Percentiles rank a stretch among this genome's conserved stretches.
Conservation (phyloP, 164 flowering plant species). For the Magnolia officinalis region DNA sequence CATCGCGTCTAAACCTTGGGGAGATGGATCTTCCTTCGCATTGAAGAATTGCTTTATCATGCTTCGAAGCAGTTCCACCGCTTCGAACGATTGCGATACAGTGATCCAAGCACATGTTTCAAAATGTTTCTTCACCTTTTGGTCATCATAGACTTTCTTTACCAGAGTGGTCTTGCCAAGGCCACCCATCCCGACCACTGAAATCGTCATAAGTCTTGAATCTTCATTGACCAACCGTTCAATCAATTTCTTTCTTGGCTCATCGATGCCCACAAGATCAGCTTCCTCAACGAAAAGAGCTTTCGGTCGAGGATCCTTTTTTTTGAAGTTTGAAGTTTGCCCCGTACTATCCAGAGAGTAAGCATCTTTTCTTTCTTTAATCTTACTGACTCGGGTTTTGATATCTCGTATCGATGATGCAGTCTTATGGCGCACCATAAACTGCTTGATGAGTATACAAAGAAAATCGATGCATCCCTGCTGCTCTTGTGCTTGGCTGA, state of each 20-base stretch:
- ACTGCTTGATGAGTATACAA: neutral
- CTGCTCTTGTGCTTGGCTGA: no score
- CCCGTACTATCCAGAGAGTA: neutral
- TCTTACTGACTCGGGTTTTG: neutral
- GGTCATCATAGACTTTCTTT: conserved; percentile 11
- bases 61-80: neutral
- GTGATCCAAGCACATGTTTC: conserved; percentile 19
- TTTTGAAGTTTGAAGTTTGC: neutral
- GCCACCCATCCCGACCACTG: conserved; percentile 20
- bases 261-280: neutral
- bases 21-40: neutral
- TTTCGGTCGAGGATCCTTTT: neutral
- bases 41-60: neutral
- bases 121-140: neutral
- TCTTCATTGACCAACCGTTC: conserved; percentile 22
- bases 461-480: neutral
- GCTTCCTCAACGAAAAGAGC: neutral
- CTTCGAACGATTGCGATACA: conserved; percentile 6
- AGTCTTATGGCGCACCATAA: neutral
- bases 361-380: neutral
- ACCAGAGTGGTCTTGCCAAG: conserved; percentile 24
- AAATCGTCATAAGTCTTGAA: neutral
- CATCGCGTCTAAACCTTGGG: conserved; percentile 5
- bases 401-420: neutral
- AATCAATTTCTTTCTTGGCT: neutral